Percentiles rank a stretch among this genome's conserved stretches.
Conservation (phyloP, 148 eudicot genomes). For the Amaranthus palmeri region DNA sequence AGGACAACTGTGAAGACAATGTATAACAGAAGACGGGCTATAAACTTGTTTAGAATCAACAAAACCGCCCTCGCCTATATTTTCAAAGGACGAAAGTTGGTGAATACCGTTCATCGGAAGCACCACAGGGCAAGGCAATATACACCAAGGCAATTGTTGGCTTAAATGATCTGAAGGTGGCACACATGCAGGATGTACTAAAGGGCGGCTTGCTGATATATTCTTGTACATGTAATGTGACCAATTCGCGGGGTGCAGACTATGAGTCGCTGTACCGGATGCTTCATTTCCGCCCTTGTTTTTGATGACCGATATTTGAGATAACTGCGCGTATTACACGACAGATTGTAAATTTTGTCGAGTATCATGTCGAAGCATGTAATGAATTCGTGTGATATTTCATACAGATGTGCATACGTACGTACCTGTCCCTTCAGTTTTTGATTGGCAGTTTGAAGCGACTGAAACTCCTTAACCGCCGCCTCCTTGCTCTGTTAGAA, state of each 20-base stretch:
- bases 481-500: constrained; percentile 46
- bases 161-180: constrained; percentile 32
- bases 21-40: constrained; percentile 25
- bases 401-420: constrained; percentile 6
- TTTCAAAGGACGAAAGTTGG: constrained; percentile 22
- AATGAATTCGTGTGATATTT: not conserved
- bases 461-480: constrained; percentile 40
- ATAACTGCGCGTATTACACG: constrained; percentile 36
- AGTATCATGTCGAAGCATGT: not conserved
- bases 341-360: not conserved
- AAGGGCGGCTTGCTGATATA: constrained; percentile 28
- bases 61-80: constrained; percentile 18
- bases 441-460: constrained; percentile 45
- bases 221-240: constrained; percentile 29
- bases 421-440: constrained; percentile 54
- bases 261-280: constrained; percentile 12
- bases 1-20: constrained; percentile 11
- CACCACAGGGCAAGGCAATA: constrained; percentile 54
- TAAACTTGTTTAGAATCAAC: constrained; percentile 16
- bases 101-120: constrained; percentile 25
- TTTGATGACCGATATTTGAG: constrained; percentile 25
- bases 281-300: constrained; percentile 17
- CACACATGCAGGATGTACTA: constrained; percentile 32
- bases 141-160: constrained; percentile 34
- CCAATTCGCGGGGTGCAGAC: constrained; percentile 21